Conservation (phyloP, 176 grass and related monocot species). For the Juncus effusus region DNA sequence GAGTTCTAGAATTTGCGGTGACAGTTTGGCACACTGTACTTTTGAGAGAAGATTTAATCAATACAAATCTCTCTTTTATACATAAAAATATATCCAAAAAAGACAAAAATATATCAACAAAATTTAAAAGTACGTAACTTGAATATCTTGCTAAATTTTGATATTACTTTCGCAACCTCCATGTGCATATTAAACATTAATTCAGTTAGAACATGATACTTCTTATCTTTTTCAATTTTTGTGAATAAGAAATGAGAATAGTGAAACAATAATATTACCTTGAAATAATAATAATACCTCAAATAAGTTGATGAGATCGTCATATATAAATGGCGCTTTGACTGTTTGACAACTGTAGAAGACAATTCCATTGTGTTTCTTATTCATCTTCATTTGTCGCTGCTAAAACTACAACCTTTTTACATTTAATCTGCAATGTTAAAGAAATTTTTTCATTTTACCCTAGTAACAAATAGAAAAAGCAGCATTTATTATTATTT, state of each 20-base stretch:
- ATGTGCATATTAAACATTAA: no score
- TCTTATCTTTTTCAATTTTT: no score
- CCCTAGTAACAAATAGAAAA: no score
- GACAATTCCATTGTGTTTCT: conserved; percentile 78
- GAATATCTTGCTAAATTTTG: conserved; percentile 63
- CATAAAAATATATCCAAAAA: no score
- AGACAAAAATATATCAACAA: conserved; percentile 50
- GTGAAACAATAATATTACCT: no score
- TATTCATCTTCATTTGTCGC: conserved; percentile 84
- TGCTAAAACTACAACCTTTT: conserved; percentile 74
- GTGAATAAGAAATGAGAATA: no score
- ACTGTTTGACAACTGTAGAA: conserved; percentile 51
- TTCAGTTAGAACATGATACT: conserved; percentile 24
- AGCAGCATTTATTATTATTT: no score
- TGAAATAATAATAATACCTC: conserved; percentile 49
- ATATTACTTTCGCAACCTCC: conserved; percentile 56
- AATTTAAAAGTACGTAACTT: conserved; percentile 84
- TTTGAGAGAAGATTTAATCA: conserved; percentile 27
- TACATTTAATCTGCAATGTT: conserved; percentile 87
- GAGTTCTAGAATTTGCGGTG: conserved; percentile 54
- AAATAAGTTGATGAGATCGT: conserved; percentile 63
- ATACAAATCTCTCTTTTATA: conserved; percentile 5
- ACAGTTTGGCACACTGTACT: conserved; percentile 68
- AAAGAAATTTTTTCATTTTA: conserved; percentile 16
- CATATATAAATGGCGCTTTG: conserved; percentile 52